These are phyloP conservation scores for Fusarium haematococcum DNA, from an alignment of 2,329 filamentous ascomycete genomes.

Conservation along the genomic window DNA sequence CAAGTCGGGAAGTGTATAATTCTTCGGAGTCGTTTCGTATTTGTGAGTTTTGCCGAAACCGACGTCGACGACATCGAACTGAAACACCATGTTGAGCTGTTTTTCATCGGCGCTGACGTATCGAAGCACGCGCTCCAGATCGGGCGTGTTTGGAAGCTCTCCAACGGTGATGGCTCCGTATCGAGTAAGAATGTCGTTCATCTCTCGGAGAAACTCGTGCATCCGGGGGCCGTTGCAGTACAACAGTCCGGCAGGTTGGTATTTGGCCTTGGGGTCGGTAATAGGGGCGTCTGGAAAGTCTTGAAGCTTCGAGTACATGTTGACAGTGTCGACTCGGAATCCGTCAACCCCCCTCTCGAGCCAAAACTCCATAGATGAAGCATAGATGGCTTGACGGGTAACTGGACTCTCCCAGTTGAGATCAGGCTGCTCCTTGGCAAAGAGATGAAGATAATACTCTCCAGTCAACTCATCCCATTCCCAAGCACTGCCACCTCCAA, in stretches of 20 bases:
- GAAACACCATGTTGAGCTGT: slow-evolving; percentile 78
- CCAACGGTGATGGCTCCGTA: slow-evolving; percentile 79
- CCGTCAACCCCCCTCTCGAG: slow-evolving; percentile 78
- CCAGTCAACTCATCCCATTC: slow-evolving; percentile 77
- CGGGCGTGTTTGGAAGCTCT: slow-evolving; percentile 73
- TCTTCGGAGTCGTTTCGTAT: slow-evolving; percentile 61
- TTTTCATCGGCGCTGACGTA: slow-evolving; percentile 70
- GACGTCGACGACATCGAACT: slow-evolving; percentile 73
- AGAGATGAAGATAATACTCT: slow-evolving; percentile 84
- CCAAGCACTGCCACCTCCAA: slow-evolving; percentile 72
- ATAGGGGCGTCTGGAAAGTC: slow-evolving; percentile 69
- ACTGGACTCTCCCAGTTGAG: slow-evolving; percentile 85
- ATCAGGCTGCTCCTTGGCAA: slow-evolving; percentile 81
- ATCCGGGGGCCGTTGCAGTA: slow-evolving; percentile 77
- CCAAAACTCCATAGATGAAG: slow-evolving; percentile 82
- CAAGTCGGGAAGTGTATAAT: slow-evolving; percentile 61
- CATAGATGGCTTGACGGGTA: slow-evolving; percentile 76
- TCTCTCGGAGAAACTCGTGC: slow-evolving; percentile 75
- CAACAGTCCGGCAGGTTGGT: slow-evolving; percentile 66
- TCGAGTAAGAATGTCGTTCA: slow-evolving; percentile 68
- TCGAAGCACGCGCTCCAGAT: slow-evolving; percentile 65
- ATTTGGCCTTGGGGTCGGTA: slow-evolving; percentile 56
- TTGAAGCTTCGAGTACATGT: slow-evolving; percentile 75
- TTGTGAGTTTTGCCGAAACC: slow-evolving; percentile 64
- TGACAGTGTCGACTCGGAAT: slow-evolving; percentile 81